Percentiles rank a stretch among this genome's conserved stretches.
These are phyloP conservation scores for Stagonosporopsis vannaccii DNA, from an alignment of 2,329 filamentous ascomycete species.

Conservation along the genomic window DNA sequence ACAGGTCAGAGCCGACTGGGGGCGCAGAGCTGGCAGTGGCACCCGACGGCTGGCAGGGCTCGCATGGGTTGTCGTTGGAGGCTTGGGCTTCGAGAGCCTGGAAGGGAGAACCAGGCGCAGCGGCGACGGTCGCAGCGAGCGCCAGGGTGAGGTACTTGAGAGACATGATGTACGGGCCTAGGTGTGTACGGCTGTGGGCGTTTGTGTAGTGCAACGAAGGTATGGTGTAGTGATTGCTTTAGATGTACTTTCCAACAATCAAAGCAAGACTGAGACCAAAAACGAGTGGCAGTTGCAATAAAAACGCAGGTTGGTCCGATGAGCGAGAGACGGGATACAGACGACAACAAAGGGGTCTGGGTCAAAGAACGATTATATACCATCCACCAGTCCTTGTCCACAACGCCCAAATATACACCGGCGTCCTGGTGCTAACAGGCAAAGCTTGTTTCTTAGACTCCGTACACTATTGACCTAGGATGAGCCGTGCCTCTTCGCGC, in stretches of 20 bases:
- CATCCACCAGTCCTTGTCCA: constrained; percentile 2
- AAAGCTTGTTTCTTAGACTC: constrained; percentile 18
- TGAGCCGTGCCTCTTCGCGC: constrained; percentile 17
- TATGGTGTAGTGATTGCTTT: constrained; percentile 9
- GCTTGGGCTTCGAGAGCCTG: constrained; percentile 29
- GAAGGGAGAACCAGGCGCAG: constrained; percentile 26
- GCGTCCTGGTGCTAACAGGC: constrained; percentile 13
- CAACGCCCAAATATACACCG: constrained; percentile 11
- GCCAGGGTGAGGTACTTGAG: constrained; percentile 34
- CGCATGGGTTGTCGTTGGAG: constrained; percentile 40
- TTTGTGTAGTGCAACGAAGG: constrained; percentile 14
- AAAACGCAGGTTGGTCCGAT: constrained; percentile 3
- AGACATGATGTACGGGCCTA: constrained; percentile 27
- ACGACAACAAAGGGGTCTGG: constrained; percentile 7
- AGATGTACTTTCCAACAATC: constrained; percentile 18
- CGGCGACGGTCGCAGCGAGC: constrained; percentile 32
- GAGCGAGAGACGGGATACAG: constrained; percentile 13
- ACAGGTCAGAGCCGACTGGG: constrained; percentile 42
- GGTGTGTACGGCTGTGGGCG: not conserved
- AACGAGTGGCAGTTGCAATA: constrained; percentile 19
- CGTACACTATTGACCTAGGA: constrained; percentile 18
- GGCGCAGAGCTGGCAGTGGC: constrained; percentile 43
- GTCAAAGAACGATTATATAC: constrained; percentile 18
- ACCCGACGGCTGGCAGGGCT: constrained; percentile 47
- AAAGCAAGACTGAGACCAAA: constrained; percentile 8